Evolutionary conservation across 805 yeast genomes (phyloP), one percentile per base, ranked within the genome.

Genomic region (Pichia cephalocereana): DNA sequence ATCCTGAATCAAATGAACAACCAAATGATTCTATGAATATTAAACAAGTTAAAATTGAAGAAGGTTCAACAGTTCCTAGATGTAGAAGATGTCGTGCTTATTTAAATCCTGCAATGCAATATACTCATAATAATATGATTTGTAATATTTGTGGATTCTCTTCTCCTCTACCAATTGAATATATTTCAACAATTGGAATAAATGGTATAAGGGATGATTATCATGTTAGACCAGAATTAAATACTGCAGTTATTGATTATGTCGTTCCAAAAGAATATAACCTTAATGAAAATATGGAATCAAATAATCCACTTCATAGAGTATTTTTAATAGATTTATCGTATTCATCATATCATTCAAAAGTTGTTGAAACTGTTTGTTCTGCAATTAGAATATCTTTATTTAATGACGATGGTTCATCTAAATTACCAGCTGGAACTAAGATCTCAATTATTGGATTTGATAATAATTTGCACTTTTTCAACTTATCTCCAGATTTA

Each of bases 71-170:
- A 0, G 95, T 96, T 0, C 82, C 95, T 34, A 77, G 99, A 56
- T 93, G 99, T 67, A 77, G 79, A 55, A 82, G 98, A 52, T 93
- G 99, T 68, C 78, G 96, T 48, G 79, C 96, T 1, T 93, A 89
- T 64, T 73, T 89, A 52, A 93, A 91, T 62, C 95, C 97, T 4
- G 77, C 81, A 18, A 83, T 86, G 80, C 81, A 76, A 52, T 81
- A 79, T 46, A 72, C 78, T 7, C 81, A 82, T 28, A 76, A 80
- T 40, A 70, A 68, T 49, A 85, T 87, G 65, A 71, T 78, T 12
- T 93, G 99, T 71, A 91, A 91, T 65, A 76, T 93, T 59, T 93
- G 99, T 68, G 80, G 80, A 52, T 85, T 84, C 56, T 76, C 87
- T 46, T 84, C 83, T 59, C 69, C 71, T 6, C 78, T 84, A 15